Evolutionary conservation across 2,329 filamentous ascomycete genomes (phyloP), one percentile per base, ranked within the genome.

Genomic region (Pseudogymnoascus sp.): DNA sequence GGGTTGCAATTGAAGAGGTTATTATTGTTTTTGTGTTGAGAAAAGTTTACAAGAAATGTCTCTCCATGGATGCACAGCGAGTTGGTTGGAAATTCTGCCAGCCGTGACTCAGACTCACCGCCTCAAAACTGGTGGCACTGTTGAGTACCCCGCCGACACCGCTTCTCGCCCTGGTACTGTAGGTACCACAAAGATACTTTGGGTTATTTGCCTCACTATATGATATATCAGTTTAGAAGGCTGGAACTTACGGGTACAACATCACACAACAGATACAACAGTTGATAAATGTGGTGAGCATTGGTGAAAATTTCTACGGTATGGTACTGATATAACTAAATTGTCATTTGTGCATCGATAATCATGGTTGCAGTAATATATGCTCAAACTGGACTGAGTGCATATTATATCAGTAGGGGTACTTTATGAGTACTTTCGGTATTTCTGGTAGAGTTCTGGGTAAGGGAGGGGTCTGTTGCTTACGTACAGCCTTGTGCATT

Each of bases 21-120:
- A 66, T 65, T 68, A 63, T 64, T 41, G 44, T 36, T 42, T 61
- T 42, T 61, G 61, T 42, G 17, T n/a, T 3, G 41, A 27, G 41
- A 44, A 44, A 64, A 65, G 60, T 31, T 61, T 36, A 60, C 39
- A 61, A 61, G 61, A 31, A 58, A 60, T 48, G 51, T 36, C 25
- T 17, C 38, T 33, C 48, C 17, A 17, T 59, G 27, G 44, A 61
- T 29, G 60, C 55, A 48, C 61, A 61, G 61, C 61, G n/a, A 13
- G n/a, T 60, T 60, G 62, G 41, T 63, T 42, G 61, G 63, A 44
- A 55, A 42, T 61, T 63, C 48, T 64, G 64, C 51, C 59, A 38
- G 55, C 51, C 58, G 58, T 64, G 61, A 66, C 38, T 64, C 63
- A 64, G 41, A 44, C 41, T 44, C 41, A 44, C 41, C 41, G 41